Evolutionary conservation across 805 yeast genomes (phyloP).

Genomic region (Ogataea pini): DNA sequence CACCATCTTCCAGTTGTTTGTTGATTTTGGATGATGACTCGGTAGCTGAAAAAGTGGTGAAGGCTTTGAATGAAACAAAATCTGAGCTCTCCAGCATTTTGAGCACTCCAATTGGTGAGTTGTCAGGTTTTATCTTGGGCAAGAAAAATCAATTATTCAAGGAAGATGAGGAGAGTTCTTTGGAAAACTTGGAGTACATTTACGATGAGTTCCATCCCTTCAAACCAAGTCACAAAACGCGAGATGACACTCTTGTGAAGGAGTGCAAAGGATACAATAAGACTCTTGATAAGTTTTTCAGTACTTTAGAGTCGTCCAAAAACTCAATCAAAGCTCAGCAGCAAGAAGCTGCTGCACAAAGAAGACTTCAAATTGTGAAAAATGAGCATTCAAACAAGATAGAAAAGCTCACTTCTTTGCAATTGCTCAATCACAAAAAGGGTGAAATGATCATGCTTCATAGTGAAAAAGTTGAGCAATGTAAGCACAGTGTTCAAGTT

Average conservation of each 20-base stretch:
- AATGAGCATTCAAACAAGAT: slow-evolving; percentile 72
- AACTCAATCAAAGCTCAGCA: slow-evolving; percentile 72
- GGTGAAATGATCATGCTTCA: slow-evolving; percentile 73
- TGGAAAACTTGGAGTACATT: slow-evolving; percentile 40
- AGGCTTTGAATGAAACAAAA: slow-evolving; percentile 51
- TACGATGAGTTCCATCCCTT: slow-evolving; percentile 59
- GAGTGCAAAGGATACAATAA: slow-evolving; percentile 68
- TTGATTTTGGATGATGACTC: slow-evolving; percentile 32
- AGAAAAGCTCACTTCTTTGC: slow-evolving; percentile 61
- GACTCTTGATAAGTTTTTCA: slow-evolving; percentile 81
- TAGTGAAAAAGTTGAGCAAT: slow-evolving; percentile 71
- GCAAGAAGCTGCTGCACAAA: slow-evolving; percentile 73
- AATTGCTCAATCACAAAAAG: slow-evolving; percentile 59
- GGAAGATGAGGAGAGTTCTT: slow-evolving; percentile 38
- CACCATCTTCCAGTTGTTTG: slow-evolving; percentile 37
- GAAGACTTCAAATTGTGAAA: slow-evolving; percentile 72
- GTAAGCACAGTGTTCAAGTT: slow-evolving; percentile 64
- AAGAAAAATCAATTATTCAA: slow-evolving; percentile 56
- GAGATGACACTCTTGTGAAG: slow-evolving; percentile 38
- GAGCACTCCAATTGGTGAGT: slow-evolving; percentile 34
- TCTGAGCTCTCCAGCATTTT: slow-evolving; percentile 41
- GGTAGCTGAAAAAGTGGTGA: slow-evolving; percentile 35
- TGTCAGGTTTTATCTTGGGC: slow-evolving; percentile 63
- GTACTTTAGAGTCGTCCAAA: slow-evolving; percentile 81
- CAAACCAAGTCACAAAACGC: slow-evolving; percentile 40